A percentile compares a stretch with the other conserved stretches of the same genome.
These are phyloP conservation scores for Magnolia changhungtana DNA, from an alignment of 164 flowering plant species.

Conservation along the genomic window DNA sequence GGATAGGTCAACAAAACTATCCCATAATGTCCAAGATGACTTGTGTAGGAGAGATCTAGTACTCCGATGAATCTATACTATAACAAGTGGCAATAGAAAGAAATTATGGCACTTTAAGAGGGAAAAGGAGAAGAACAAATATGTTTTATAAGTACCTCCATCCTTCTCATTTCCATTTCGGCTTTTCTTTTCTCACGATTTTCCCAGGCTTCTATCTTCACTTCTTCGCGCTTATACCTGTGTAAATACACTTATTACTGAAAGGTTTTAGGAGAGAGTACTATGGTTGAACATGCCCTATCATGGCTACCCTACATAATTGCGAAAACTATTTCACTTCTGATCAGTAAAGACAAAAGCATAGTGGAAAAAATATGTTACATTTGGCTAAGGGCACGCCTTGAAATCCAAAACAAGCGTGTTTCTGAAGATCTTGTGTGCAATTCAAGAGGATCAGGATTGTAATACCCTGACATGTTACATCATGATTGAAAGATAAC, in stretches of 20 bases:
- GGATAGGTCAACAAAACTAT: no score
- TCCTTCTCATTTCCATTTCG: slow-evolving; percentile 81
- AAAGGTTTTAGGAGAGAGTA: not conserved
- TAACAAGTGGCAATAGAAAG: not conserved
- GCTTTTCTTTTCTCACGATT: slow-evolving; percentile 92
- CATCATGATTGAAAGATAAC: not conserved
- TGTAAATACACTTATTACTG: slow-evolving; percentile 19
- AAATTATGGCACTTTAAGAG: no score
- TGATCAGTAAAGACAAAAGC: not conserved
- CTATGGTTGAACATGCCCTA: not conserved
- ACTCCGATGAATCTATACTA: not conserved
- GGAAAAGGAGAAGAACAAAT: not conserved
- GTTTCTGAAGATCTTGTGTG: not conserved
- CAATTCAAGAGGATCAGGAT: not conserved
- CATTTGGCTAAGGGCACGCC: not conserved
- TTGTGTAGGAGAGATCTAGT: no score
- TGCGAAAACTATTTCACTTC: not conserved
- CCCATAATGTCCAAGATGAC: no score
- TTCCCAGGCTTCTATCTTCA: slow-evolving; percentile 95
- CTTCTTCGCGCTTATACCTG: slow-evolving; percentile 94
- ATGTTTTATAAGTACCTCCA: slow-evolving; percentile 63
- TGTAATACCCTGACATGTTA: not conserved
- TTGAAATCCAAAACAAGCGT: not conserved
- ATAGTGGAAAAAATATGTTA: not conserved
- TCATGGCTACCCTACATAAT: not conserved